Percentiles rank a stretch among this genome's conserved stretches.
Conservation (phyloP, 179 eudicot species). For the Gypsophila paniculata region DNA sequence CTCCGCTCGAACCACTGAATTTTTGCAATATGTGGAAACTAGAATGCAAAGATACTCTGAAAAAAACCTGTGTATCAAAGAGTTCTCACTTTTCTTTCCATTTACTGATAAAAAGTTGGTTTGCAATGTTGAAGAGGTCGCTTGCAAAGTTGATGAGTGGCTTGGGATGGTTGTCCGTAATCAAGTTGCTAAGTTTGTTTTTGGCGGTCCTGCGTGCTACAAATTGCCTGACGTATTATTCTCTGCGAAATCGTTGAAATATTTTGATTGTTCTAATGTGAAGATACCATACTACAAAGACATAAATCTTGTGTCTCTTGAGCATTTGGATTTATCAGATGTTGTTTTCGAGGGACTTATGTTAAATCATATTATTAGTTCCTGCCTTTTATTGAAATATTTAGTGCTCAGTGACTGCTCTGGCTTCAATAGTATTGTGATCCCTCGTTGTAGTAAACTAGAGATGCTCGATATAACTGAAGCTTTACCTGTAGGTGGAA, state of each 20-base stretch:
- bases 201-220: too few species aligned
- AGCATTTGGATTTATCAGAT: not conserved
- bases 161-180: not conserved
- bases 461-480: not conserved
- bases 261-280: not conserved
- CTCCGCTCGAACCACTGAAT: too few species aligned
- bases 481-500: not conserved
- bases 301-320: not conserved
- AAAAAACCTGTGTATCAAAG: too few species aligned
- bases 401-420: not conserved
- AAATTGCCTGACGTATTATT: too few species aligned
- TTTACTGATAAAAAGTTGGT: too few species aligned
- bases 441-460: not conserved
- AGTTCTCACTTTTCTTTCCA: too few species aligned
- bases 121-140: too few species aligned
- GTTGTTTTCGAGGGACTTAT: not conserved
- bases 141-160: not conserved
- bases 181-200: too few species aligned
- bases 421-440: not conserved
- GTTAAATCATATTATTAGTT: not conserved
- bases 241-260: not conserved
- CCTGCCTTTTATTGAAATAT: not conserved
- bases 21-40: not conserved
- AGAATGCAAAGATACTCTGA: conserved; percentile 1
- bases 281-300: not conserved